Evolutionary conservation across 306 rosid species (phyloP), one percentile per base, ranked within the genome.

Genomic region (Canavalia ensiformis): DNA sequence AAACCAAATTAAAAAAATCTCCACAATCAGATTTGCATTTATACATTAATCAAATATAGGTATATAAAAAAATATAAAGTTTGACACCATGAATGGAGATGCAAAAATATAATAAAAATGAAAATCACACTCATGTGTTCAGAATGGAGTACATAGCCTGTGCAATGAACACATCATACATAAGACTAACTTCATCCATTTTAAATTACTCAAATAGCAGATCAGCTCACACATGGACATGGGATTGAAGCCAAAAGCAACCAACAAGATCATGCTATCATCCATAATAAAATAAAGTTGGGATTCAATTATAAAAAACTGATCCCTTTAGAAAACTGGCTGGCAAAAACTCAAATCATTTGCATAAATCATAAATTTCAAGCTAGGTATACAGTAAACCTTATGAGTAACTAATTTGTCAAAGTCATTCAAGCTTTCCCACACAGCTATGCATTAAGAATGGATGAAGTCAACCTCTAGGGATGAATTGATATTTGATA

Each of bases 181-280:
- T 62, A 64, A 46, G 45, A 77, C 44, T 67, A 66, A 35, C 44
- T 54, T 73, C 59, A 25, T 50, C 29, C 63, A 33, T 64, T 50
- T 72, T 54, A 62, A 84, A 62, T 80, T 47, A 55, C 47, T 70
- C 71, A 30, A 80, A 28, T 29, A 54, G 84, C 41, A 84, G 4
- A 70, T 62, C 59, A 68, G 69, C 68, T 67, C 68, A 52, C 68
- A 68, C 59, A 45, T 45, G 18, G 28, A 1, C 52, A 69, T 75
- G 29, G 62, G 68, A 74, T 13, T 57, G 65, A 79, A 74, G 52
- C 81, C 54, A 84, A 44, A 49, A 52, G 35, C 69, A 75, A 75
- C 49, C 74, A 59, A 58, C 7, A 12, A 52, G 65, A 70, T 50
- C 55, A 58, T 58, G 66, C 6, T 2, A 79, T 50, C 33, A 13